Base-by-base conservation (phyloP, 352 stramenopile genomes). In the Pythium pyrilobum region DNA sequence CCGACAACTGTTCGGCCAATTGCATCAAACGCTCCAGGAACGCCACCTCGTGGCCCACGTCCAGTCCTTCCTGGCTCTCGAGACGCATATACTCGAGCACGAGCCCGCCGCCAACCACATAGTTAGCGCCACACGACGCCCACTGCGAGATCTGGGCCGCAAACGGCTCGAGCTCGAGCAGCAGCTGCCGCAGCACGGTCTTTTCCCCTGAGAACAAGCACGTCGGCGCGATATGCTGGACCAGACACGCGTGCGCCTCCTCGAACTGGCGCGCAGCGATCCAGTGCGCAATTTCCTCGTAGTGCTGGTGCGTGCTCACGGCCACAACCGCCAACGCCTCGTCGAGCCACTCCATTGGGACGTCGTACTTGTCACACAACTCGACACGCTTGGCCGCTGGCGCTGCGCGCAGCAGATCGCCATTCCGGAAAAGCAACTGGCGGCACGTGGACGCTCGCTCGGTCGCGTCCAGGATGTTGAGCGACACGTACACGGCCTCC, bases 201-300 rank as follows among this genome's bases (percentile, higher is more conserved):
- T 82, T 89, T 47, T 89, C 74, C 20, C 69, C 71, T n/a, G 56
- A 64, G 46, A 93, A 91, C 46, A 93, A 41, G 45, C 72, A 83
- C 6, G 54, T 56, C 46, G 78, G 69, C 2, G 80, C 80, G 24
- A 93, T 68, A 47, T 82, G 68, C 11, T 63, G 66, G 37, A 87
- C 66, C 3, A 93, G 42, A 13, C 74, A 80, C 24, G 64, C 55
- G 55, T 93, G 82, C 27, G 82, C 82, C 48, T 76, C 66, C 44
- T 88, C 74, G 27, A 71, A 91, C 29, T 67, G 65, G 11, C 59
- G 66, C 16, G 80, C 76, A 33, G 71, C 69, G 45, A 91, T 84
- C 76, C 77, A 91, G 56, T 89, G 72, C 16, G 74, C 75, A 55
- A 91, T 87, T 64, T 87, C 80, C 20, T 84, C 68, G 33, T 79